These are phyloP conservation scores for Candida sojae DNA, from an alignment of 1,139 yeast genomes.

Conservation along the genomic window DNA sequence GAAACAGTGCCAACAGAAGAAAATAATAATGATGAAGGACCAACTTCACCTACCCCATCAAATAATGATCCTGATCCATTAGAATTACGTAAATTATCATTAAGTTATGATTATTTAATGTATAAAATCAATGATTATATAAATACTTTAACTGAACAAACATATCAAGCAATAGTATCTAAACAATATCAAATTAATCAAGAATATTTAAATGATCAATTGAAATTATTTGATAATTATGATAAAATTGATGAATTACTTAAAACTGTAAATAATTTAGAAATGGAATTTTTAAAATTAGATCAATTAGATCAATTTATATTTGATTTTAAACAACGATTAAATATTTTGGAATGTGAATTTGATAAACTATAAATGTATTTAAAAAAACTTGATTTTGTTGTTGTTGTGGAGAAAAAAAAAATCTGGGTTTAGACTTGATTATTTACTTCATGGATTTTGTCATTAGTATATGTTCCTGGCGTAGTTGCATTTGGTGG, in stretches of 20 bases:
- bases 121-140: constrained; percentile 60
- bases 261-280: constrained; percentile 54
- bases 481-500: neutral
- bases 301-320: constrained; percentile 62
- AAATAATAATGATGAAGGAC: neutral
- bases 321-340: constrained; percentile 35
- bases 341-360: constrained; percentile 27
- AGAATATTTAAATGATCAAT: constrained; percentile 38
- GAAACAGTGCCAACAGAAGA: no score
- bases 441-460: neutral
- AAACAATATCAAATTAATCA: constrained; percentile 29
- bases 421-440: neutral
- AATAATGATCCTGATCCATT: constrained; percentile 57
- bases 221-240: constrained; percentile 45
- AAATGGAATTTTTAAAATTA: constrained; percentile 63
- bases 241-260: constrained; percentile 43
- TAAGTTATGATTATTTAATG: constrained; percentile 63
- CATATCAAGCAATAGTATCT: constrained; percentile 30
- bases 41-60: constrained; percentile 6
- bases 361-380: constrained; percentile 14
- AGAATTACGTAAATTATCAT: constrained; percentile 57
- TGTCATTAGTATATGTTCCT: neutral
- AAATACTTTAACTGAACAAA: constrained; percentile 36
- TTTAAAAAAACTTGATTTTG: no score
- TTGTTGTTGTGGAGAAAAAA: no score